Percentiles rank a stretch among this genome's conserved stretches.
phyloP scores from a whole-genome alignment of 2,329 filamentous ascomycete genomes.

The Seiridium cupressi region DNA sequence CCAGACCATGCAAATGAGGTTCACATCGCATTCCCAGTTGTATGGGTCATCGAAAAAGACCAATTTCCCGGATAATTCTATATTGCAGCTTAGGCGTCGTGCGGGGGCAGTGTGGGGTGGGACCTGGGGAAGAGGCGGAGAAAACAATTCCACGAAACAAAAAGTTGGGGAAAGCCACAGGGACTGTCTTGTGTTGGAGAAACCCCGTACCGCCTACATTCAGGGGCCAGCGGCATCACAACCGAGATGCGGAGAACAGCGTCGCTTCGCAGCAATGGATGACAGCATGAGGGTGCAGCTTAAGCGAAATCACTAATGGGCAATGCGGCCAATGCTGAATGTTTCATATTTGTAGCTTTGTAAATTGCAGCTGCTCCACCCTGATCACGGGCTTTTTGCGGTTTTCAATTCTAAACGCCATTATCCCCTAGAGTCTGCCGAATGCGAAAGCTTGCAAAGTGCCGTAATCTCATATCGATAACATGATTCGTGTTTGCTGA shows the following conservation, averaged over 20 bases:
- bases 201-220: background rate
- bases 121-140: constrained; percentile 4
- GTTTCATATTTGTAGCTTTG: background rate
- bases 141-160: constrained; percentile 10
- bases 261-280: too few relatives aligned
- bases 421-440: too few relatives aligned
- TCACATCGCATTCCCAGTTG: background rate
- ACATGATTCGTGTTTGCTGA: too few relatives aligned
- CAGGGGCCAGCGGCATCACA: too few relatives aligned
- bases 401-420: background rate
- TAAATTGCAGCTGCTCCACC: background rate
- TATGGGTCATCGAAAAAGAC: background rate
- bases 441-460: too few relatives aligned
- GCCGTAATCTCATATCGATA: too few relatives aligned
- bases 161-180: background rate
- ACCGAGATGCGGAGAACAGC: too few relatives aligned
- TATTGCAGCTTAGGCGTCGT: background rate
- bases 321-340: background rate
- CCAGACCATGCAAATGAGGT: background rate
- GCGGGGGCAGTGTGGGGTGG: constrained; percentile 5
- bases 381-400: background rate
- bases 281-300: too few relatives aligned
- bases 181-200: background rate
- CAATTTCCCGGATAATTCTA: background rate
- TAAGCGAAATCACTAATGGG: background rate